Evolutionary conservation across 768 basidiomycete species (phyloP).

Genomic region (Mycena filopes): DNA sequence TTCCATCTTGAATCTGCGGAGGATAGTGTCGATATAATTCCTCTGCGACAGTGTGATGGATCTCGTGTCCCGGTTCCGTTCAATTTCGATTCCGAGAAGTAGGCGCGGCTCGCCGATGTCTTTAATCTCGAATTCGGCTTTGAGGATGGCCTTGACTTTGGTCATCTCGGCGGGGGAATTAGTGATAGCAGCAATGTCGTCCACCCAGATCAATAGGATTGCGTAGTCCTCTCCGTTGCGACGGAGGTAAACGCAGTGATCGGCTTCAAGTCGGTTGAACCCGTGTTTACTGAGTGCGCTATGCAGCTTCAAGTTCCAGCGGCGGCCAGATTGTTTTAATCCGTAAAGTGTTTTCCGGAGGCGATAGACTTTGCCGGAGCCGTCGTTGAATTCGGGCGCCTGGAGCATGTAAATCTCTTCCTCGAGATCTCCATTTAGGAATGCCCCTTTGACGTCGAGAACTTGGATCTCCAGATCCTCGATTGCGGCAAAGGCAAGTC

Average conservation of each 20-base stretch:
- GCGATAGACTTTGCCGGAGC: neutral
- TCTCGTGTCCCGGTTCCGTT: neutral
- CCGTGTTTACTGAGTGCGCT: neutral
- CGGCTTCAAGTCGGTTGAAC: neutral
- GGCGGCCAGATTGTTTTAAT: conserved; percentile 1
- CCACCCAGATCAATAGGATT: neutral
- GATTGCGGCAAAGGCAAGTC: neutral
- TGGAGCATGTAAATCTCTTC: conserved; percentile 4
- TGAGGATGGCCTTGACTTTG: neutral
- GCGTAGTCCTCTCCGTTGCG: too few relatives aligned
- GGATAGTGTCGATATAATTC: neutral
- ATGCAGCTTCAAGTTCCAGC: neutral
- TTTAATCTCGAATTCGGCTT: neutral
- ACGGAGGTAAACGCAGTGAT: neutral
- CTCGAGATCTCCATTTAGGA: conserved; percentile 5
- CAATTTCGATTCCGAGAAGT: conserved; percentile 7
- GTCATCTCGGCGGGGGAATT: neutral
- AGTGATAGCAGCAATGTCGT: neutral
- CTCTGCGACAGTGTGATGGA: conserved; percentile 1
- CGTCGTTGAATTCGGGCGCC: neutral
- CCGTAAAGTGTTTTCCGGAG: conserved; percentile 7
- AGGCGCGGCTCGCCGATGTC: conserved; percentile 3
- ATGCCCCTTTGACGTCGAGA: conserved; percentile 7
- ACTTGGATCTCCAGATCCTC: conserved; percentile 6
- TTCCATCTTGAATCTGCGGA: neutral